These are phyloP conservation scores for Tulasnella sp. DNA, from an alignment of 768 basidiomycete genomes.

Conservation along the genomic window DNA sequence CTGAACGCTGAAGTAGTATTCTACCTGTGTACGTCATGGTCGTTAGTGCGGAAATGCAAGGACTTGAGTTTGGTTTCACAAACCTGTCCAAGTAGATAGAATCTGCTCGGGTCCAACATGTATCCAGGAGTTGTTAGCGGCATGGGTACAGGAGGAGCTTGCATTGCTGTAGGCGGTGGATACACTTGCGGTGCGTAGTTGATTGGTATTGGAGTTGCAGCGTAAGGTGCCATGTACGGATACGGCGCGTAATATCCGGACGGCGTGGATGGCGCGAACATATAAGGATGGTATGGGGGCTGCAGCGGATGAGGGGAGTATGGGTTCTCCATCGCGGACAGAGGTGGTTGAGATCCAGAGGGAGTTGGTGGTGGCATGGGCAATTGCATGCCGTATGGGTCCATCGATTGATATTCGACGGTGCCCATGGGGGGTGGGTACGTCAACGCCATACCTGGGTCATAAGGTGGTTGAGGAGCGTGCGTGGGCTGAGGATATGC, in stretches of 20 bases:
- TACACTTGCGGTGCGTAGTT: not conserved
- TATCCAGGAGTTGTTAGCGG: constrained; percentile 12
- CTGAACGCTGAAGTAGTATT: constrained; percentile 85
- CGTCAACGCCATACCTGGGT: not conserved
- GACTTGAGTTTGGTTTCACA: constrained; percentile 5
- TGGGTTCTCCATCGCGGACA: not conserved
- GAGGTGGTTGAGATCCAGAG: not conserved
- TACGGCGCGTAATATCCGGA: not conserved
- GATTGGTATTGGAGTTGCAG: not conserved
- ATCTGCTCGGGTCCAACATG: constrained; percentile 48
- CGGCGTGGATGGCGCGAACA: constrained; percentile 1
- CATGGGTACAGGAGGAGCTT: constrained; percentile 6
- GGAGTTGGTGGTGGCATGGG: constrained; percentile 4
- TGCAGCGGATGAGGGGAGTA: not conserved
- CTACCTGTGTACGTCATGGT: constrained; percentile 42
- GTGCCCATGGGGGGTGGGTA: not conserved
- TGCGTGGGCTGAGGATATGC: not conserved
- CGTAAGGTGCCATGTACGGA: not conserved
- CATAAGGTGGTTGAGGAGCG: not conserved
- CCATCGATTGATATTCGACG: not conserved
- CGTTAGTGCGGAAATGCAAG: not conserved
- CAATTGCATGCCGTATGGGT: not conserved
- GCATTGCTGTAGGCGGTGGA: not conserved
- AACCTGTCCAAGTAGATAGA: constrained; percentile 50
- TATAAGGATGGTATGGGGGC: not conserved